Evolutionary conservation across 495 filamentous ascomycete genomes (phyloP), one percentile per base, ranked within the genome.

Genomic region (Xylaria curta): DNA sequence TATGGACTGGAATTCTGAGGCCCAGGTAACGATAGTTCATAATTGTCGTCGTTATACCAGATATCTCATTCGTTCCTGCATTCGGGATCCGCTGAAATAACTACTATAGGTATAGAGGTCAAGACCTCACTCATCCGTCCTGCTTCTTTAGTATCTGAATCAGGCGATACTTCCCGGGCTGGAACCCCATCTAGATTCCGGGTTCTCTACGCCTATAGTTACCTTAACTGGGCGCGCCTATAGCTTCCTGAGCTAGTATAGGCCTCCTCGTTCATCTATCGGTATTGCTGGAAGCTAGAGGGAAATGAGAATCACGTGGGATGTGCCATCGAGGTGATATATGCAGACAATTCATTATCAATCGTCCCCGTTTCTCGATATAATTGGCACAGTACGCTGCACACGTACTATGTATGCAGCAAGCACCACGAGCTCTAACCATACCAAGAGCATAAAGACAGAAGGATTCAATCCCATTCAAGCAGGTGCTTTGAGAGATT

Each of bases 1-100:
- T 31, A 31, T 31, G 28, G 65, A 21, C 44, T 40, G 1, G 60
- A 19, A 44, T 17, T 44, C 8, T 28, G 7, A 42, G 13, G 26
- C 36, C 60, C 17, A 28, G 28, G 59, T 36, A 24, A 62, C n/a
- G 38, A 46, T 26, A 53, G 9, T 31, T 17, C 0, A 51, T 66
- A 53, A 17, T 53, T 38, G 31, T 24, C 31, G 44, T 66, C 46
- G 40, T n/a, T 53, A 66, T 51, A 53, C 38, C 19, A 9, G 15
- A 53, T 31, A 33, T 26, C 53, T 66, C 38, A 13, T 53, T 66
- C 46, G 63, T 66, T 66, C 63, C 46, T 66, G 63, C 47, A 46
- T 66, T 66, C 63, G 21, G 47, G 63, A 66, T 66, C 63, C 28
- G 46, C 63, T 44, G 21, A 24, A 21, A 24, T 44, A 28, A 12